phyloP scores from a whole-genome alignment of 106 monocot genomes.

The Dendrobium catenatum region DNA sequence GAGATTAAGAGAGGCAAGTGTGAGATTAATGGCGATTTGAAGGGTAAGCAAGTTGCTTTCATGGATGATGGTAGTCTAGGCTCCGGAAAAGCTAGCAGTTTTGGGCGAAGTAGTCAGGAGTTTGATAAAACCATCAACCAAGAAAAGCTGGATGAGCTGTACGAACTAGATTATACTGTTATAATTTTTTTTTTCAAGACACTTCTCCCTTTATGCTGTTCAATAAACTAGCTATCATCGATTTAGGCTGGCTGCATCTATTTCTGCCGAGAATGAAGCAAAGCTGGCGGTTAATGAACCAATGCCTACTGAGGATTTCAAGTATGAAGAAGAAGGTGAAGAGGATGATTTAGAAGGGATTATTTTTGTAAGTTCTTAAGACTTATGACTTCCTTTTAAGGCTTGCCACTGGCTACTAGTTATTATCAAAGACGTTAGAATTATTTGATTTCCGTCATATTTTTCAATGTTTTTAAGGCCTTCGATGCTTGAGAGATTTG shows the following conservation, averaged over 20 bases:
- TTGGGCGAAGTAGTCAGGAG: background rate
- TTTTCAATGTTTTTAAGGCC: background rate
- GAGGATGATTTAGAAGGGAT: slow-evolving; percentile 74
- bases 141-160: slow-evolving; percentile 70
- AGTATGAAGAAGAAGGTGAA: slow-evolving; percentile 31
- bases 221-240: background rate
- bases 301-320: slow-evolving; percentile 16
- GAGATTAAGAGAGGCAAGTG: slow-evolving; percentile 46
- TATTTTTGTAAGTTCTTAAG: slow-evolving; percentile 48
- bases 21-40: slow-evolving; percentile 30
- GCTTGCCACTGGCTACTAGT: background rate
- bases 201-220: background rate
- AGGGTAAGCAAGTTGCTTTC: slow-evolving; percentile 34
- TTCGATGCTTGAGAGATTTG: background rate
- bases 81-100: background rate
- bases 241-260: slow-evolving; percentile 77
- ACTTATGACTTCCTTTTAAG: background rate
- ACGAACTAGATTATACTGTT: background rate
- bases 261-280: slow-evolving; percentile 88
- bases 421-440: background rate
- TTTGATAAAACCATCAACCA: slow-evolving; percentile 11
- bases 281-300: slow-evolving; percentile 6
- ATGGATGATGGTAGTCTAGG: background rate
- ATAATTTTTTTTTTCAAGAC: background rate
- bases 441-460: background rate